Percentiles rank a stretch among this genome's conserved stretches.
Evolutionary conservation across 1,284 basidiomycete genomes (phyloP).

Genomic region (Phylloboletellus chloephorus): DNA sequence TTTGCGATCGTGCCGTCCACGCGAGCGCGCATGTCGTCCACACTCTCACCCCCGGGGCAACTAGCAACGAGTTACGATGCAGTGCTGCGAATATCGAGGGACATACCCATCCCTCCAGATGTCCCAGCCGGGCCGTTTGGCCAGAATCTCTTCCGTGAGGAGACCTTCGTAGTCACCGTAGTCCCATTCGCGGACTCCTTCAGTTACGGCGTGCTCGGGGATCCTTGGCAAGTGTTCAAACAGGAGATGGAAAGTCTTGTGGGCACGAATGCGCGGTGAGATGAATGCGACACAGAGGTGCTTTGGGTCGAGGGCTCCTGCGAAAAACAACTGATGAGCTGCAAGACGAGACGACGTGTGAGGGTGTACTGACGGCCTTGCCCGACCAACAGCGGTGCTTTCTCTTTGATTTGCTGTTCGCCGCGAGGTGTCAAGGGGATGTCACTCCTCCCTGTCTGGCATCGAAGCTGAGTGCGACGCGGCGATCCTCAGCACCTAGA

Average conservation of each 20-base stretch:
- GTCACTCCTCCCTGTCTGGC: slow-evolving; percentile 81
- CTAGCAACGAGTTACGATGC: slow-evolving; percentile 34
- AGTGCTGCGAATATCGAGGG: background rate
- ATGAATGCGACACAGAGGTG: slow-evolving; percentile 76
- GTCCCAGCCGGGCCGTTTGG: slow-evolving; percentile 60
- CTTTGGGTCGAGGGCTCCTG: slow-evolving; percentile 76
- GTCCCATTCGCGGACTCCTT: slow-evolving; percentile 79
- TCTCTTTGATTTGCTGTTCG: slow-evolving; percentile 64
- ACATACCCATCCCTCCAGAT: slow-evolving; percentile 81
- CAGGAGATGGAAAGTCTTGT: slow-evolving; percentile 78
- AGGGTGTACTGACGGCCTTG: slow-evolving; percentile 58
- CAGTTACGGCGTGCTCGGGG: slow-evolving; percentile 56
- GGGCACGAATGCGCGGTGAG: slow-evolving; percentile 81
- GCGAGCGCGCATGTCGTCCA: slow-evolving; percentile 70
- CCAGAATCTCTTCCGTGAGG: slow-evolving; percentile 66
- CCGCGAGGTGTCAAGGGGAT: slow-evolving; percentile 83
- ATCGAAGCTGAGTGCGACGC: background rate
- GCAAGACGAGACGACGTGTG: background rate
- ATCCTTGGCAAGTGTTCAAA: slow-evolving; percentile 52
- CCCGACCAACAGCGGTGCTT: slow-evolving; percentile 67
- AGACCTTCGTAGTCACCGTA: slow-evolving; percentile 91
- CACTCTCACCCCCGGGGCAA: slow-evolving; percentile 83
- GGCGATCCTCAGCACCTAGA: slow-evolving; percentile 2
- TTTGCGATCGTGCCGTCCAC: slow-evolving; percentile 74
- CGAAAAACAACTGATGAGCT: slow-evolving; percentile 4